Evolutionary conservation across 306 rosid species (phyloP).

Genomic region (Echinosophora koreensis): DNA sequence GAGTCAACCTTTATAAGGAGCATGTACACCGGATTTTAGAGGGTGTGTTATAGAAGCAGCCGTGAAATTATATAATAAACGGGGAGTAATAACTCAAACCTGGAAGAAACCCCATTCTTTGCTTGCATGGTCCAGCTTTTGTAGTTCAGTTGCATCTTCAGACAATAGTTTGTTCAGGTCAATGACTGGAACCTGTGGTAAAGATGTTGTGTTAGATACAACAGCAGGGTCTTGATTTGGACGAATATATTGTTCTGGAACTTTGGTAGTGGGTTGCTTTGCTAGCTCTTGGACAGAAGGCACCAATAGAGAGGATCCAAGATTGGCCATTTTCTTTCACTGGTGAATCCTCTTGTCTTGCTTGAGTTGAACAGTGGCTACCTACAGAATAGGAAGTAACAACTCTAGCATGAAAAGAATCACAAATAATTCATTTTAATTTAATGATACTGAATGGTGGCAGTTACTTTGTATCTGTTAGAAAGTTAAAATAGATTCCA

Average conservation of each 20-base stretch:
- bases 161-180: not conserved
- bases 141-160: slow-evolving; percentile 21
- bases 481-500: no score
- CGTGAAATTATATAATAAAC: no score
- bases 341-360: no score
- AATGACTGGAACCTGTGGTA: not conserved
- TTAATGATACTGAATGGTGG: no score
- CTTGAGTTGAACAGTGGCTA: no score
- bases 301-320: not conserved
- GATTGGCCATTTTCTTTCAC: not conserved
- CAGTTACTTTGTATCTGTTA: no score
- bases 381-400: no score
- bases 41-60: no score
- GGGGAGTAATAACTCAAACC: not conserved
- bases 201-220: not conserved
- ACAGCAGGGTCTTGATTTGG: slow-evolving; percentile 22
- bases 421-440: no score
- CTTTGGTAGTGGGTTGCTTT: not conserved
- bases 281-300: slow-evolving; percentile 24
- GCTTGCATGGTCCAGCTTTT: slow-evolving; percentile 6
- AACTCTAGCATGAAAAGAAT: no score
- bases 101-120: slow-evolving; percentile 35
- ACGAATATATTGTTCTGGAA: slow-evolving; percentile 14
- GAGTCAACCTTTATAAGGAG: no score
- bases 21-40: no score